A percentile compares a stretch with the other conserved stretches of the same genome.
Conservation (phyloP, 306 rosid species). For the Inga leiocalycina region DNA sequence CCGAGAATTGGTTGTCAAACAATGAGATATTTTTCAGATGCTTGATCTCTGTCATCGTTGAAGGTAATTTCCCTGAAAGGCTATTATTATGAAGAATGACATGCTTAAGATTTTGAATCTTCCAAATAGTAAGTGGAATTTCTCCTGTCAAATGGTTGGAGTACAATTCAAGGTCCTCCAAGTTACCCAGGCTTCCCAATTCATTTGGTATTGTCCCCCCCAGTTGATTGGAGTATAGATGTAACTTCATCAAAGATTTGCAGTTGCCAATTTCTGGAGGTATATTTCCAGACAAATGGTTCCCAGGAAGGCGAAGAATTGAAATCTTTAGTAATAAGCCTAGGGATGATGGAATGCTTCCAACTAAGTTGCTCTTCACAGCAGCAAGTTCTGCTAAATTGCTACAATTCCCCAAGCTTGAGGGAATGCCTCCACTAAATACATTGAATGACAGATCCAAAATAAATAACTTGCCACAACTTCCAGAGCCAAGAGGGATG, state of each 20-base stretch:
- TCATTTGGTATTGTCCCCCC: background rate
- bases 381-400: background rate
- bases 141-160: background rate
- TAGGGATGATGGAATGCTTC: background rate
- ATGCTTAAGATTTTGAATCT: background rate
- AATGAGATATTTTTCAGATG: constrained; percentile 61
- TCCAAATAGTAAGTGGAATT: background rate
- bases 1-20: constrained; percentile 68
- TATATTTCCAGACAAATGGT: constrained; percentile 64
- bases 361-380: background rate
- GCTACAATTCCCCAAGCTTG: background rate
- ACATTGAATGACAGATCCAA: background rate
- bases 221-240: background rate
- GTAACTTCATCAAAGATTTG: constrained; percentile 31
- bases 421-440: constrained; percentile 2
- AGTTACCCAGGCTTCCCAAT: background rate
- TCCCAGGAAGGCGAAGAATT: constrained; percentile 23
- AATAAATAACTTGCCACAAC: background rate
- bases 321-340: background rate
- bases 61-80: constrained; percentile 52
- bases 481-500: background rate
- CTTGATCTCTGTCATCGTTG: constrained; percentile 68
- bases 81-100: background rate
- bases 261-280: constrained; percentile 72
- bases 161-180: background rate